Evolutionary conservation across 495 filamentous ascomycete species (phyloP), one percentile per base, ranked within the genome.

Genomic region (Lepraria neglecta): DNA sequence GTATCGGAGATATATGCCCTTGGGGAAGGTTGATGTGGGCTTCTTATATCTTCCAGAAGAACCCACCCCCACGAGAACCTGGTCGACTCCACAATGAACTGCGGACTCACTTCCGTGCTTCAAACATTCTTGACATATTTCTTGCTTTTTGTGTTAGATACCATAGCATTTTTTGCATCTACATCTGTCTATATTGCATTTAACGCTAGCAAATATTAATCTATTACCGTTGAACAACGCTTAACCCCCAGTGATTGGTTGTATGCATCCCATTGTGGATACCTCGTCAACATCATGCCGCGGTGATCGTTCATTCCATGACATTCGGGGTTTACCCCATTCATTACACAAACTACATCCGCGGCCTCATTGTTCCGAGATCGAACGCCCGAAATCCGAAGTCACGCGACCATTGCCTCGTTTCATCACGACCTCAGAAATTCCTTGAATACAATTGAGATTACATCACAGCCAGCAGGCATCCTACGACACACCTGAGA

Each of bases 331-430:
- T n/a, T 31, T 33, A 3, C 48, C n/a, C 6, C 15, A 9, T n/a
- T 31, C 14, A 19, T 9, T 17, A 31, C 48, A 28, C 48, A 33
- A 33, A 31, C 6, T n/a, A 17, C 24, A 7, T 31, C 14, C 6
- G 48, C 28, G 48, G 15, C 27, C 31, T 10, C 27, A 3, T 14
- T 38, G 3, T 38, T 38, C 4, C 35, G 35, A 38, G 9, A 7
- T 38, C 12, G 35, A 38, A 10, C 12, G 35, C 2, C 6, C 28
- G 21, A 35, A 54, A 19, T 15, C 21, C 21, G 38, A 31, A n/a
- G 31, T 44, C 58, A 60, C 58, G 48, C 58, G 58, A 60, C 31
- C 47, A 53, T 9, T 30, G 33, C 54, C 46, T 53, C 6, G 12
- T 19, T n/a, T 14, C 10, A 11, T 21, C 31, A 19, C 3, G 19